Base-by-base conservation (phyloP, 768 basidiomycete genomes). In the Cytidiella melzeri region DNA sequence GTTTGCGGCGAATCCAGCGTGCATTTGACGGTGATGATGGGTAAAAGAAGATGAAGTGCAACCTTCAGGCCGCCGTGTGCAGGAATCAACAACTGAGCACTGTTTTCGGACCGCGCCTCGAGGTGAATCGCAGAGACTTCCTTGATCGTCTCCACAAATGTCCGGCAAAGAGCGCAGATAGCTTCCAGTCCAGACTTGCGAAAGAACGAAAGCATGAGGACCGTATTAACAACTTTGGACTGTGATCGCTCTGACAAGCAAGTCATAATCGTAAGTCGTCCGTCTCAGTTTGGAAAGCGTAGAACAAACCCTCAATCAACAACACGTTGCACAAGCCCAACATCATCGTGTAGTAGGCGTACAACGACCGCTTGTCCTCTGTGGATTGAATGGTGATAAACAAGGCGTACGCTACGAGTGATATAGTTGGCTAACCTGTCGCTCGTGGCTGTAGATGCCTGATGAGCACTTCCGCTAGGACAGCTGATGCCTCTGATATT, bases 1-100 rank as follows among this genome's bases (percentile, higher is more conserved):
- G 92, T 94, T 67, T 98, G 94, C 2, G 81, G 76, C 5, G 91
- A 88, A 50, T 97, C 93, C 47, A 92, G 76, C 21, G 95, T 71
- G 11, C 87, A 77, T 57, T 88, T 88, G 23, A 89, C 78, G 1
- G 87, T 83, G 21, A 92, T 74, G 39, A 98, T 71, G 10, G 86
- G 79, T 50, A 80, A 74, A 37, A 97, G 69, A 38, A 95, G 72
- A 55, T 87, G 81, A 30, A 95, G 71, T 0, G 83, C 83, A 38
- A 92, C 81, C 65, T 92, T 92, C 44, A 94, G 65, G 5, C 85
- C 90, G 39, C 83, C 80, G 47, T 84, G 89, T 1, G 88, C 88
- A 59, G 89, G 83, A 3, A 80, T 70, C 38, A 92, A 73, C 51
- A 84, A 82, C 52, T 83, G 80, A 48, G 79, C 75, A 51, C 78